These are phyloP conservation scores for Orobanche coerulescens DNA, from an alignment of 257 asterid genomes.

Conservation along the genomic window DNA sequence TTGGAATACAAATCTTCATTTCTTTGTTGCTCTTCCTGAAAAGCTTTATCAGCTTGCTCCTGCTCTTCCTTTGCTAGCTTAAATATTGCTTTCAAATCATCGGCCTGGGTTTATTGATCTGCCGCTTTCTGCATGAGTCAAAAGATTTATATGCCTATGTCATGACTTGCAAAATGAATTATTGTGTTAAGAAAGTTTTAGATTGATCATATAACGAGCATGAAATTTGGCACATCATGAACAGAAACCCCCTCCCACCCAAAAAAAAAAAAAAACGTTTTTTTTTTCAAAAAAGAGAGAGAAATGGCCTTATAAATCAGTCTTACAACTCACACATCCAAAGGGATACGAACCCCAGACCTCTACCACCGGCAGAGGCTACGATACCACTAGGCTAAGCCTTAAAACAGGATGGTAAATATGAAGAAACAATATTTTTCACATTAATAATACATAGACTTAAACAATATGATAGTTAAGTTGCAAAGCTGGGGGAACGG, in stretches of 20 bases:
- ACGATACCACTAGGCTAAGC: too few species aligned
- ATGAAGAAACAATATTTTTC: not conserved
- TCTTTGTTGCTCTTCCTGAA: constrained; percentile 50
- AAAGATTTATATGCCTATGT: not conserved
- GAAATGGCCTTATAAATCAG: too few species aligned
- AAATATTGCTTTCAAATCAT: constrained; percentile 69
- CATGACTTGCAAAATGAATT: not conserved
- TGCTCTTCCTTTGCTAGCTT: constrained; percentile 88
- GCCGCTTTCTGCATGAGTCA: constrained; percentile 55
- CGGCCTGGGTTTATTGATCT: constrained; percentile 81
- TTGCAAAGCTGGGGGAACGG: not conserved
- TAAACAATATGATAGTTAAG: not conserved
- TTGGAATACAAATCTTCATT: constrained; percentile 33
- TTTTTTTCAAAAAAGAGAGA: too few species aligned
- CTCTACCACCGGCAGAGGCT: too few species aligned
- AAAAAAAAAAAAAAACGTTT: too few species aligned
- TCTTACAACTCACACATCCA: too few species aligned
- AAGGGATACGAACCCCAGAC: too few species aligned
- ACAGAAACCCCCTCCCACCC: too few species aligned
- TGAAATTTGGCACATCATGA: not conserved
- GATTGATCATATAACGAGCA: too few species aligned
- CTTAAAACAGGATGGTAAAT: not conserved
- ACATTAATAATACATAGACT: not conserved
- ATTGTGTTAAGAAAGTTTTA: too few species aligned
- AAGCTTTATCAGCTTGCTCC: constrained; percentile 64